Percentiles rank a stretch among this genome's conserved stretches.
phyloP scores from a whole-genome alignment of 805 yeast genomes.

The Maudiozyma turicensis region DNA sequence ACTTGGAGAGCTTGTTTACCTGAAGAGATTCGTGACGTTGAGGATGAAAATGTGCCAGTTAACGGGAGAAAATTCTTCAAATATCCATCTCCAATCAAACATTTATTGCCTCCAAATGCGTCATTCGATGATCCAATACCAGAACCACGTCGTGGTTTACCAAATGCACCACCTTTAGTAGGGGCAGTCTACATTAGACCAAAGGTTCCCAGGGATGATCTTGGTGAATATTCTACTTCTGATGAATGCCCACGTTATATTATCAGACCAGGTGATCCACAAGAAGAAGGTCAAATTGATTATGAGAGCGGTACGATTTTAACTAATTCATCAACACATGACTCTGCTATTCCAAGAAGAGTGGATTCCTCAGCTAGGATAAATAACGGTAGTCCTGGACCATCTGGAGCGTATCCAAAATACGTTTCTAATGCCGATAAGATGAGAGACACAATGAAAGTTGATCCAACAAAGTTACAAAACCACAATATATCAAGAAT shows the following conservation, averaged over 20 bases:
- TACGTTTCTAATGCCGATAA: background rate
- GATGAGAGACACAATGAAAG: background rate
- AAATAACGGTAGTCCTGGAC: background rate
- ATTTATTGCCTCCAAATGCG: constrained; percentile 67
- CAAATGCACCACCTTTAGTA: constrained; percentile 86
- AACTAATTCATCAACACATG: constrained; percentile 9
- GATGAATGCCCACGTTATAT: constrained; percentile 36
- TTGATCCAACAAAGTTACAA: background rate
- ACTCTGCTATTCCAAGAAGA: background rate
- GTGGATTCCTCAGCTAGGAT: background rate
- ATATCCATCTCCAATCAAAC: constrained; percentile 76
- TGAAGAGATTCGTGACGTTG: constrained; percentile 80
- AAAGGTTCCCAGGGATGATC: constrained; percentile 67
- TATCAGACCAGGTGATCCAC: constrained; percentile 35
- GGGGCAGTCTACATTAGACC: constrained; percentile 85
- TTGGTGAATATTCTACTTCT: constrained; percentile 61
- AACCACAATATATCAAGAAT: background rate
- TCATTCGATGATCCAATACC: constrained; percentile 67
- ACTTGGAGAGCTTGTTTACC: constrained; percentile 99
- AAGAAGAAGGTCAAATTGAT: constrained; percentile 28
- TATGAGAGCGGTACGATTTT: constrained; percentile 25
- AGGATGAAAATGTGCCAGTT: constrained; percentile 72
- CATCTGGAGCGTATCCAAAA: background rate
- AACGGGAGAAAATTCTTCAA: constrained; percentile 57
- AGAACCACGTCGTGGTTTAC: constrained; percentile 69